phyloP scores from a whole-genome alignment of 1,139 yeast genomes.

The Yarrowia galli region DNA sequence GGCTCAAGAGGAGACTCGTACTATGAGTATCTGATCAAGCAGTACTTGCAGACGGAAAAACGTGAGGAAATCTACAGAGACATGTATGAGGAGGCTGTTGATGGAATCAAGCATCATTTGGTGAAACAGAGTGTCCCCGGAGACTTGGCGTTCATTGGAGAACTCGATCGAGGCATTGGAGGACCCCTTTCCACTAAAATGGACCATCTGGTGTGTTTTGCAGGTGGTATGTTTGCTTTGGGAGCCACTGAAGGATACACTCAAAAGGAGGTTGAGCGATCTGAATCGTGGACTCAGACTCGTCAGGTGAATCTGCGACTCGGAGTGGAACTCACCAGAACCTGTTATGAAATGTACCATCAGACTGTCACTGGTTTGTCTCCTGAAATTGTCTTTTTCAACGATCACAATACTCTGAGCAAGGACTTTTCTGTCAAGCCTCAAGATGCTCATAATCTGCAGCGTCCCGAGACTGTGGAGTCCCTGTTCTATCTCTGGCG shows the following conservation, averaged over 20 bases:
- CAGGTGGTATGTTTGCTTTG: conserved; percentile 87
- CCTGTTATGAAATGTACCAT: conserved; percentile 87
- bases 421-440: conserved; percentile 74
- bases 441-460: conserved; percentile 79
- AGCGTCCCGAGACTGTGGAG: conserved; percentile 95
- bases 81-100: conserved; percentile 80
- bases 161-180: conserved; percentile 73
- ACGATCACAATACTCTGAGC: conserved; percentile 50
- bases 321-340: conserved; percentile 76
- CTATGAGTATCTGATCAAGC: conserved; percentile 88
- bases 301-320: conserved; percentile 67
- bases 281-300: conserved; percentile 54
- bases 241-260: conserved; percentile 82
- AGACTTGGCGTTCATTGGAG: conserved; percentile 76
- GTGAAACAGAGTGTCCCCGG: conserved; percentile 68
- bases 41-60: conserved; percentile 77
- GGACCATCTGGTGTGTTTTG: conserved; percentile 94
- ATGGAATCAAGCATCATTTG: conserved; percentile 73
- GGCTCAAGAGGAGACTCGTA: conserved; percentile 95
- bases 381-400: conserved; percentile 89
- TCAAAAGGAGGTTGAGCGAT: conserved; percentile 44
- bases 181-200: conserved; percentile 70
- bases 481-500: conserved; percentile 82
- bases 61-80: conserved; percentile 67
- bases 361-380: conserved; percentile 76